Conservation (phyloP, 75 land plant species). For the Isoetes taiwanensis region DNA sequence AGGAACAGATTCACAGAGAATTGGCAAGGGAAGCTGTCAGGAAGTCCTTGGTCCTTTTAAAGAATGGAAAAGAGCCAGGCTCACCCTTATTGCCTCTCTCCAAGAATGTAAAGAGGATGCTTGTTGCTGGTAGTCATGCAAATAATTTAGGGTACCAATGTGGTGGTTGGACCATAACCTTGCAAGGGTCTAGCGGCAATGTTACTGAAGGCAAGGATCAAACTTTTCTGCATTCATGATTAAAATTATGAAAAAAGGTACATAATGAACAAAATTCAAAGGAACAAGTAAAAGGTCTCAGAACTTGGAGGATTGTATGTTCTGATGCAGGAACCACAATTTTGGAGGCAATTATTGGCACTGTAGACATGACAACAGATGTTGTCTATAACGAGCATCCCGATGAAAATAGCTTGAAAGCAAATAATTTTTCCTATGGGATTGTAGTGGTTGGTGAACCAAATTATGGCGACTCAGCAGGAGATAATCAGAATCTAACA, state of each 20-base stretch:
- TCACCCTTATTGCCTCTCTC: conserved; percentile 31
- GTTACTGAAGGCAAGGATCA: conserved; percentile 28
- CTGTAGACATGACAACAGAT: conserved; percentile 19
- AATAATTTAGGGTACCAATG: conserved; percentile 39
- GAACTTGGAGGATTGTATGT: too few species aligned
- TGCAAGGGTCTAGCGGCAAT: conserved; percentile 38
- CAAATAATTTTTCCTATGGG: conserved; percentile 20
- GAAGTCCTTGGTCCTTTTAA: conserved; percentile 36
- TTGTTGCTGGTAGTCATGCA: conserved; percentile 45
- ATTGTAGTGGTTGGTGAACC: too few species aligned
- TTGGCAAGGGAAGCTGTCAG: conserved; percentile 45
- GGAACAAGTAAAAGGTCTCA: too few species aligned
- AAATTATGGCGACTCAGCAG: too few species aligned
- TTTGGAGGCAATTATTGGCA: conserved; percentile 21
- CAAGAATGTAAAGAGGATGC: conserved; percentile 31
- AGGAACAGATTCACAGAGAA: conserved; percentile 30
- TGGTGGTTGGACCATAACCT: conserved; percentile 48
- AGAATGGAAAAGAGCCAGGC: conserved; percentile 20
- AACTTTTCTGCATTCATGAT: too few species aligned
- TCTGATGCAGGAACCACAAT: conserved; percentile 24
- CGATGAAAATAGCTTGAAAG: conserved; percentile 7
- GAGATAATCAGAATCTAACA: too few species aligned
- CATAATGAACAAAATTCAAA: too few species aligned
- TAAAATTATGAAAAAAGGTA: too few species aligned
- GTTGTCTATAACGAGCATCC: conserved; percentile 19